phyloP scores from a whole-genome alignment of 2,329 filamentous ascomycete genomes.

The Epicoccum sorghinum region DNA sequence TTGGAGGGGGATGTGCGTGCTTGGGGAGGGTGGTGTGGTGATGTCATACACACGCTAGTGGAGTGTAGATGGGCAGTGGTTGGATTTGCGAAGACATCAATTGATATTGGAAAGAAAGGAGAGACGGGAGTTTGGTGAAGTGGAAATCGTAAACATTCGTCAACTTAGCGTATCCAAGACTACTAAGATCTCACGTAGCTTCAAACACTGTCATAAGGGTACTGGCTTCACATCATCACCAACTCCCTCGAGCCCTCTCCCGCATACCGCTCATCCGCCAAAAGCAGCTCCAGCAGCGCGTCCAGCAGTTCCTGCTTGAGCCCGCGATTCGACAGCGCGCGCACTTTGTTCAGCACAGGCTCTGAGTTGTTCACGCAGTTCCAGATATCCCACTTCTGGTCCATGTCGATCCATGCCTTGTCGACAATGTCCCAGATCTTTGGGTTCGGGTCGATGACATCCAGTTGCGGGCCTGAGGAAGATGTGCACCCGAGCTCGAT shows the following conservation, averaged over 20 bases:
- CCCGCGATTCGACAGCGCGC: constrained; percentile 35
- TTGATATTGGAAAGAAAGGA: no score
- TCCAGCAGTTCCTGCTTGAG: constrained; percentile 38
- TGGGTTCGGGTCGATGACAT: constrained; percentile 40
- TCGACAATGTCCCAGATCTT: constrained; percentile 39
- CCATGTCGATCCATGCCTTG: constrained; percentile 36
- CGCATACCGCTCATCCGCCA: constrained; percentile 43
- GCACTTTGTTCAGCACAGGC: constrained; percentile 37
- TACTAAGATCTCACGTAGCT: no score
- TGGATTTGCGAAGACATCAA: no score
- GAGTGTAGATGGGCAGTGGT: no score
- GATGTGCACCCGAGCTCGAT: constrained; percentile 32
- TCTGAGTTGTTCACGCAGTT: constrained; percentile 36
- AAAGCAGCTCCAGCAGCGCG: constrained; percentile 42
- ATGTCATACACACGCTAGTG: neutral
- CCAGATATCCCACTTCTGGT: constrained; percentile 44
- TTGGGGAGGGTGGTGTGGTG: neutral
- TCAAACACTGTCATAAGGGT: no score
- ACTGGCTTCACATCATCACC: neutral
- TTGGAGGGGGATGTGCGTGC: no score
- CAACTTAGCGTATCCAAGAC: no score
- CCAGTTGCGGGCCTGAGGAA: constrained; percentile 35
- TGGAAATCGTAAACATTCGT: neutral
- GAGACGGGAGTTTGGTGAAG: no score
- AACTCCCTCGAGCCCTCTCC: constrained; percentile 14